Evolutionary conservation across 345 rosid genomes (phyloP).

Genomic region (Pugionium cornutum): DNA sequence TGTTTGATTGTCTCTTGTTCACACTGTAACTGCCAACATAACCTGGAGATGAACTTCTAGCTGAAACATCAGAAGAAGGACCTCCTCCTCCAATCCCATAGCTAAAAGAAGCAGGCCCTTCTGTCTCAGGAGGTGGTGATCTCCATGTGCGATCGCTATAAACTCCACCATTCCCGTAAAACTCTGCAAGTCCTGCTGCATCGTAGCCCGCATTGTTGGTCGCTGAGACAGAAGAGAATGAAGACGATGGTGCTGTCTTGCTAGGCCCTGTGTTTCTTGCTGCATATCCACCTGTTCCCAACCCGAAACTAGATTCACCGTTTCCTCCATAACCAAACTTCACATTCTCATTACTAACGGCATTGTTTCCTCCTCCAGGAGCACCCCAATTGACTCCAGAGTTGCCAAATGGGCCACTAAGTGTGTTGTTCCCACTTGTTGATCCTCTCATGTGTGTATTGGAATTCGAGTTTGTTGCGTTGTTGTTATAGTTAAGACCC

Average conservation of each 20-base stretch:
- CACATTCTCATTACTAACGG: neutral
- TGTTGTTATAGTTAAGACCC: neutral
- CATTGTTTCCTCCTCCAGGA: conserved; percentile 12
- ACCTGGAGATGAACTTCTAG: conserved; percentile 5
- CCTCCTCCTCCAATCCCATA: neutral
- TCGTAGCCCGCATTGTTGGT: neutral
- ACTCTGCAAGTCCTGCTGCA: conserved; percentile 2
- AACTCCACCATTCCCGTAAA: neutral
- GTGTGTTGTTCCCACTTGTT: neutral
- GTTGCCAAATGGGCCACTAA: neutral
- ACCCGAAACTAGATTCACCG: conserved; percentile 5
- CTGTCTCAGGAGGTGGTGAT: neutral
- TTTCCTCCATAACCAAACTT: conserved; percentile 3
- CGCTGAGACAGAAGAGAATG: neutral
- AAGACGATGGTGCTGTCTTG: conserved; percentile 4
- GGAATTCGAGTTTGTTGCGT: neutral
- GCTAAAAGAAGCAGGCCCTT: conserved; percentile 3
- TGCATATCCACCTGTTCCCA: conserved; percentile 9
- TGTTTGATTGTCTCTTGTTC: conserved; percentile 4
- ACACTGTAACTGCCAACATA: conserved; percentile 5
- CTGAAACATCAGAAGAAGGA: conserved; percentile 7
- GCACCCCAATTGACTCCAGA: neutral
- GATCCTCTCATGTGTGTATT: neutral
- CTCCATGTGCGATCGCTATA: neutral
- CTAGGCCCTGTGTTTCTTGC: neutral